A percentile compares a stretch with the other conserved stretches of the same genome.
These are phyloP conservation scores for Kitagawia praeruptora DNA, from an alignment of 129 eudicot species.

Conservation along the genomic window DNA sequence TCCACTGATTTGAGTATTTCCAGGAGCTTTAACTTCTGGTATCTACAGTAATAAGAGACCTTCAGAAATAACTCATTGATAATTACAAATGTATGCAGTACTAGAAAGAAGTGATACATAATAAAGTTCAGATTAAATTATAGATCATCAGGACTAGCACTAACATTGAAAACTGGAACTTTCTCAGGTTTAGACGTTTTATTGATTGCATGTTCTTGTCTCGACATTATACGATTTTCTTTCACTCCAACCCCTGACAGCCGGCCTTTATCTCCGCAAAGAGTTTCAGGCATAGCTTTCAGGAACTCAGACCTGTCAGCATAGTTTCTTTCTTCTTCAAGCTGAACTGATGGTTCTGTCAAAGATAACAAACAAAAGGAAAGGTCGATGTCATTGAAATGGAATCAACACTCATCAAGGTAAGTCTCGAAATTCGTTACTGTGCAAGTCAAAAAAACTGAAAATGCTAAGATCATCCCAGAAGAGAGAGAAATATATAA, in stretches of 20 bases:
- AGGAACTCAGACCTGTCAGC: constrained; percentile 36
- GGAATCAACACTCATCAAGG: not conserved
- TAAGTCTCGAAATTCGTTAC: not conserved
- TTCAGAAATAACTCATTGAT: constrained; percentile 6
- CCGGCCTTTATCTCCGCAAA: constrained; percentile 34
- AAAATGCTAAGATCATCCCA: not conserved
- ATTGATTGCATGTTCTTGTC: constrained; percentile 32
- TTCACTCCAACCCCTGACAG: constrained; percentile 31
- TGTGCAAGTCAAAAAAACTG: not conserved
- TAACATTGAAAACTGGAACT: constrained; percentile 27
- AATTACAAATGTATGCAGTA: not conserved
- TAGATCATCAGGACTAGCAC: constrained; percentile 25
- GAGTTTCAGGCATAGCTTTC: constrained; percentile 30
- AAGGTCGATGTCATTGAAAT: not conserved
- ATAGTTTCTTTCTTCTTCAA: constrained; percentile 37
- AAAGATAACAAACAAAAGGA: constrained; percentile 7
- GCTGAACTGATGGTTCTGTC: constrained; percentile 31
- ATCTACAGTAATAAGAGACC: constrained; percentile 28
- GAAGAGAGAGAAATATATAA: too few species aligned
- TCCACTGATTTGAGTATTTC: constrained; percentile 26
- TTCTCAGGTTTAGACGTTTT: constrained; percentile 44
- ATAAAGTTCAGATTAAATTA: not conserved
- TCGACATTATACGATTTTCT: constrained; percentile 29
- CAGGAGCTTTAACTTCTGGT: constrained; percentile 33
- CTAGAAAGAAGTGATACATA: not conserved